Conservation (phyloP, 371 early-diverging fungal genomes). For the Phascolomyces articulosus region DNA sequence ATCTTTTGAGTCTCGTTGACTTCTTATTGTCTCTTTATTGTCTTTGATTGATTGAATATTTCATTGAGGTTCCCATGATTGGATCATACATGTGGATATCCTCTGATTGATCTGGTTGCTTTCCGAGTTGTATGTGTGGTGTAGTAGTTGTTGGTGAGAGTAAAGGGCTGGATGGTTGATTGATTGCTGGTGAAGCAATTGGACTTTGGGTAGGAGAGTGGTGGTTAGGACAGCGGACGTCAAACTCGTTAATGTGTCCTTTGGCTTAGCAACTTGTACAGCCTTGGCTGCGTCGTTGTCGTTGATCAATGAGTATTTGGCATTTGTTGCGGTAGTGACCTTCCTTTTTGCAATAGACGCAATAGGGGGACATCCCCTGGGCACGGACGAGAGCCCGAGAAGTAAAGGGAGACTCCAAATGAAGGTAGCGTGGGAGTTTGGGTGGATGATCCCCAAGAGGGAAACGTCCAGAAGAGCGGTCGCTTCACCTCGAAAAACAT, state of each 20-base stretch:
- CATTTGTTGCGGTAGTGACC: not conserved
- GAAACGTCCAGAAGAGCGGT: constrained; percentile 3
- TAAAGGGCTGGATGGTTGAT: too few relatives aligned
- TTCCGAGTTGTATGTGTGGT: too few relatives aligned
- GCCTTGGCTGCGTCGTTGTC: not conserved
- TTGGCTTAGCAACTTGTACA: not conserved
- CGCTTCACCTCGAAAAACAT: not conserved
- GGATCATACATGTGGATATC: too few relatives aligned
- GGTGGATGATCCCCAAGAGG: not conserved
- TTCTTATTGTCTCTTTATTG: too few relatives aligned
- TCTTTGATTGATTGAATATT: too few relatives aligned
- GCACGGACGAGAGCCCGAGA: not conserved
- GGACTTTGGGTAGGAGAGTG: too few relatives aligned
- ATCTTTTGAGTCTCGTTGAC: too few relatives aligned
- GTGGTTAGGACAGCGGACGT: not conserved
- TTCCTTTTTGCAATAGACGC: not conserved
- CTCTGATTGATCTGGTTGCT: too few relatives aligned
- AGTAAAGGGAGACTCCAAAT: not conserved
- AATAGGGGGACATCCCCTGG: constrained; percentile 1
- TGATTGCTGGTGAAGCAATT: too few relatives aligned
- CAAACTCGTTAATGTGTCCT: not conserved
- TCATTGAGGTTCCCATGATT: too few relatives aligned
- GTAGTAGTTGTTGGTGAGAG: too few relatives aligned
- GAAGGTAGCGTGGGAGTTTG: not conserved
- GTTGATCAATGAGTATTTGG: not conserved